A percentile compares a stretch with the other conserved stretches of the same genome.
phyloP scores from a whole-genome alignment of 768 basidiomycete genomes.

The Kondoa malvinella region DNA sequence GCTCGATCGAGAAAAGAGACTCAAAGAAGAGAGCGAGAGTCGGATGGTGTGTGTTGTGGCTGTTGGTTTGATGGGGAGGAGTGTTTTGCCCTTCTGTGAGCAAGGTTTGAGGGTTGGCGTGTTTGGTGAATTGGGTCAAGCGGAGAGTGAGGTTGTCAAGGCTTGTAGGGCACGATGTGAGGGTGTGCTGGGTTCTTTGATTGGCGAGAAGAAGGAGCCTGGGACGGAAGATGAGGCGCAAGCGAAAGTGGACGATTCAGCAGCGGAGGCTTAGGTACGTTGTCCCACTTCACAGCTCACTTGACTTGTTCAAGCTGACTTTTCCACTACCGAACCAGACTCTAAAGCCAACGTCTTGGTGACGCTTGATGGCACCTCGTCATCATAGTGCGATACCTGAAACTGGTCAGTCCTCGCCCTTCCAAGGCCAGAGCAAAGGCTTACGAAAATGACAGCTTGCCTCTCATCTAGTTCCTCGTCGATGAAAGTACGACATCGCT shows the following conservation, averaged over 20 bases:
- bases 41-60: background rate
- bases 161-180: background rate
- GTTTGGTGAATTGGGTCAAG: background rate
- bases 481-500: constrained; percentile 47
- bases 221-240: too few relatives aligned
- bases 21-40: background rate
- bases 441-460: constrained; percentile 70
- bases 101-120: background rate
- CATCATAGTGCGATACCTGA: constrained; percentile 10
- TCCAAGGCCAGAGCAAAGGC: constrained; percentile 36
- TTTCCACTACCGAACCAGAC: constrained; percentile 7
- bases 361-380: constrained; percentile 15
- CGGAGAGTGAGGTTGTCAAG: background rate
- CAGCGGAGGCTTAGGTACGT: too few relatives aligned
- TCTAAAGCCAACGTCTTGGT: constrained; percentile 9
- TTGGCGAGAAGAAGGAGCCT: background rate
- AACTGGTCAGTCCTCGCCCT: background rate
- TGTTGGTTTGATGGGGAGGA: background rate
- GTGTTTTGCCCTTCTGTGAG: background rate
- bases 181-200: background rate
- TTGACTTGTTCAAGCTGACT: background rate
- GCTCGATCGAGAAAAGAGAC: background rate
- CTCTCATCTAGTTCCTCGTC: constrained; percentile 36
- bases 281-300: too few relatives aligned
- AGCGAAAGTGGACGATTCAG: too few relatives aligned